A percentile compares a stretch with the other conserved stretches of the same genome.
Evolutionary conservation across 2,329 filamentous ascomycete species (phyloP).

Genomic region (Zymoseptoria pseudotritici): DNA sequence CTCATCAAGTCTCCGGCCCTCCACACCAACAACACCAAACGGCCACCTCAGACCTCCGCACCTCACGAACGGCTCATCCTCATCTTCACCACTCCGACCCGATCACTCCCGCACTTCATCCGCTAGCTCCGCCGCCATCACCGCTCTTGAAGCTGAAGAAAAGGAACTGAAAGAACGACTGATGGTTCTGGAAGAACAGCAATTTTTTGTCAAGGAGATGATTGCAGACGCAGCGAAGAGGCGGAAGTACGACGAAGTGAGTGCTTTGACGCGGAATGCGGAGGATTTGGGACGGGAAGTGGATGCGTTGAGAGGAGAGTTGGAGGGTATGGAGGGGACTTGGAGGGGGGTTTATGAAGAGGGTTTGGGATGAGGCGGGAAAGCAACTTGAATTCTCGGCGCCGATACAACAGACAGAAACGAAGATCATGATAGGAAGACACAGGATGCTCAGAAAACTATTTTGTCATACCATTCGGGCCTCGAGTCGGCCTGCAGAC

Average conservation of each 20-base stretch:
- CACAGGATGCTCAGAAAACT: too few relatives aligned
- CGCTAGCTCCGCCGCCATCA: slow-evolving; percentile 38
- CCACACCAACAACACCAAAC: slow-evolving; percentile 37
- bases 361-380: background rate
- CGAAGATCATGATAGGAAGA: background rate
- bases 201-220: slow-evolving; percentile 83
- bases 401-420: too few relatives aligned
- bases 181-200: slow-evolving; percentile 83
- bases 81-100: slow-evolving; percentile 12
- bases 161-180: slow-evolving; percentile 71
- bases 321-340: slow-evolving; percentile 28
- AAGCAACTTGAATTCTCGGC: too few relatives aligned
- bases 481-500: too few relatives aligned
- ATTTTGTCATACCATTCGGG: too few relatives aligned
- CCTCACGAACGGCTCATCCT: slow-evolving; percentile 31
- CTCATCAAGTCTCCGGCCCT: background rate
- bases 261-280: slow-evolving; percentile 67
- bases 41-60: slow-evolving; percentile 27
- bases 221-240: slow-evolving; percentile 67
- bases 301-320: slow-evolving; percentile 35
- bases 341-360: background rate
- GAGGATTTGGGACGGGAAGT: slow-evolving; percentile 80
- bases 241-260: slow-evolving; percentile 78
- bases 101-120: slow-evolving; percentile 47
- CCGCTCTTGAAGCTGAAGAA: slow-evolving; percentile 71